Evolutionary conservation across 140 eudicot genomes (phyloP), one percentile per base, ranked within the genome.

Genomic region (Artemisia princeps): DNA sequence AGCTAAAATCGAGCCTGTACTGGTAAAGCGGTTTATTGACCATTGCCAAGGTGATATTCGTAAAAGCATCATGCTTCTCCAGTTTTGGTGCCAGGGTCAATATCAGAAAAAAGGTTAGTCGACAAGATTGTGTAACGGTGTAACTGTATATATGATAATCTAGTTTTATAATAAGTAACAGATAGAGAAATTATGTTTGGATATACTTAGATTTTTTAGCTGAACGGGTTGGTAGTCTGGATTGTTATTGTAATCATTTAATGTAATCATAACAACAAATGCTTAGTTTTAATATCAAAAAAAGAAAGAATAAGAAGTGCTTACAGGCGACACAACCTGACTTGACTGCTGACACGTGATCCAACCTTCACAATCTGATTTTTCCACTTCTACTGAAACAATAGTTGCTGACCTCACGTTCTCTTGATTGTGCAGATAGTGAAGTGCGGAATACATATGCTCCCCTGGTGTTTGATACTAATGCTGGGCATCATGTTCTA

Each of bases 61-160:
- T 54, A 94, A 86, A 80, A 88, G 87, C 65, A 76, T 94, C 67
- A 78, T 65, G 84, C 84, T 76, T 68, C 95, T 94, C 71, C 99
- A 94, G 84, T 94, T 94, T 70, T 94, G 99, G 99, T 88, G 90
- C 75, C 99, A 94, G 76, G 89, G 95, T 54, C 86, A 84, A 80
- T 64, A 55, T 61, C 63, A 48, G 24, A 65, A 54, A 73, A 68
- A 69, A 82, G 90, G 94, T 85, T 22, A 72, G 82, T 72, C 54
- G 33, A 51, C 61, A 51, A 55, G 24, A 22, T 49, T 63, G 49
- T 52, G 45, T 70, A 70, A 8, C 26, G 9, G 44, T 37, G 44
- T 37, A 37, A 6, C 44, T 6, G 8, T 37, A 6, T 37, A 6
- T 45, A 3, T 16, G 44, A 17, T 19, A 3, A 42, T 48, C 17